Evolutionary conservation across 805 yeast species (phyloP), one percentile per base, ranked within the genome.

Genomic region (Metschnikowia cubensis): DNA sequence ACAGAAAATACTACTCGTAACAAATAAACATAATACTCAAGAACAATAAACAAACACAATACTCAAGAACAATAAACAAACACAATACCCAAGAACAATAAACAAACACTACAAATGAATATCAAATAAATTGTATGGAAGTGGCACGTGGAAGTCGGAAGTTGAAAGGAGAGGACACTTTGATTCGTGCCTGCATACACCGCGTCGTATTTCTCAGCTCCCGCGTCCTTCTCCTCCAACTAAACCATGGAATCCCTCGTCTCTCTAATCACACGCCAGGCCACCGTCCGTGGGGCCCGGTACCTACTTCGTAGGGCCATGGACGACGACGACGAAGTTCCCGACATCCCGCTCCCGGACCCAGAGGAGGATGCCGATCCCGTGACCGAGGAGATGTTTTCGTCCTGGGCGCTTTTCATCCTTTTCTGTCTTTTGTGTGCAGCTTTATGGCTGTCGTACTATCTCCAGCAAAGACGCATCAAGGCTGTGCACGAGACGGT

Each of bases 401-500:
- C 96, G 4, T 89, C 97, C 0, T 94, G 99, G 99, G 98, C 99
- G 0, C 71, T 94, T 31, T 91, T 90, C 68, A 95, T 94, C 51
- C 75, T 94, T 55, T 66, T 94, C 44, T 81, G 87, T 50, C 74
- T 94, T 41, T 73, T 94, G 42, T 86, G 92, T 51, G 80, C 91
- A 7, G 97, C 99, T 0, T 73, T 94, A 47, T 94, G 97, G 97
- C 89, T 97, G 3, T 85, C 96, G 31, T 94, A 92, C 69, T 92
- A 87, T 64, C 74, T 94, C 44, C 96, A 92, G 62, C 96, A 89
- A 61, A 80, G 89, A 59, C 79, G 94, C 56, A 92, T 94, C 60
- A 91, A 89, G 67, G 96, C 96, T 3, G 82, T 94, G n/a, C 99
- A 94, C 68, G 99, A 94, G 70, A 94, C 99, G 0, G 98, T 94